A percentile compares a stretch with the other conserved stretches of the same genome.
Conservation (phyloP, 1,139 yeast species). For the Protomyces gravidus region DNA sequence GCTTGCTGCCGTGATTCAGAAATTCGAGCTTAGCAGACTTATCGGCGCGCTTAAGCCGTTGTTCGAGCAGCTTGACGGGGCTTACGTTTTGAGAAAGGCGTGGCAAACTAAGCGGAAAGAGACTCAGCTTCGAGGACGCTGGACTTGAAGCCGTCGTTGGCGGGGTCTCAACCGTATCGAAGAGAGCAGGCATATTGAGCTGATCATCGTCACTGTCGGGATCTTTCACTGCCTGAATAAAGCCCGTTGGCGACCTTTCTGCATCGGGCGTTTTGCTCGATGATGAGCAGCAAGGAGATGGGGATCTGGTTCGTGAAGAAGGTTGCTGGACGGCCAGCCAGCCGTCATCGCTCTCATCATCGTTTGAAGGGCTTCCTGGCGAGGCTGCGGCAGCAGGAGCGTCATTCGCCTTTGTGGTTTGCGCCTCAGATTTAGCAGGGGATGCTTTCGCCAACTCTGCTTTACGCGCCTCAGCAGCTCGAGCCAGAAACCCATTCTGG, state of each 20-base stretch:
- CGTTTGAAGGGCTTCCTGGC: neutral
- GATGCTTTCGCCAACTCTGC: neutral
- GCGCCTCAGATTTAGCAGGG: no score
- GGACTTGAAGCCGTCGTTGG: neutral
- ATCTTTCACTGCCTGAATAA: neutral
- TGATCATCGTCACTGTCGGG: conserved; percentile 4
- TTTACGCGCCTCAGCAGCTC: neutral
- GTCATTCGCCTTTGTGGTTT: neutral
- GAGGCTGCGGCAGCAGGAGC: neutral
- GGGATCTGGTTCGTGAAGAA: neutral
- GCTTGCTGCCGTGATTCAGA: neutral
- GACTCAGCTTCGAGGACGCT: neutral
- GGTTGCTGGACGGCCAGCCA: neutral
- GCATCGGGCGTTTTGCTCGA: neutral
- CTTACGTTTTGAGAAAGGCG: conserved; percentile 13
- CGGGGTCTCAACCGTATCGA: neutral
- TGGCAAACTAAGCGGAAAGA: conserved; percentile 14
- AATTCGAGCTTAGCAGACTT: conserved; percentile 16
- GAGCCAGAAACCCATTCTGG: conserved; percentile 8
- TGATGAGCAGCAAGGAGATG: neutral
- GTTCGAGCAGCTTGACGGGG: conserved; percentile 14
- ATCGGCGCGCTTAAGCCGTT: conserved; percentile 14
- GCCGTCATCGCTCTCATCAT: neutral
- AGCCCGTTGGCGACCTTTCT: neutral
- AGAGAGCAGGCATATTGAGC: neutral